phyloP scores from a whole-genome alignment of 2,329 filamentous ascomycete genomes.

The Tolypocladium pustulatum region DNA sequence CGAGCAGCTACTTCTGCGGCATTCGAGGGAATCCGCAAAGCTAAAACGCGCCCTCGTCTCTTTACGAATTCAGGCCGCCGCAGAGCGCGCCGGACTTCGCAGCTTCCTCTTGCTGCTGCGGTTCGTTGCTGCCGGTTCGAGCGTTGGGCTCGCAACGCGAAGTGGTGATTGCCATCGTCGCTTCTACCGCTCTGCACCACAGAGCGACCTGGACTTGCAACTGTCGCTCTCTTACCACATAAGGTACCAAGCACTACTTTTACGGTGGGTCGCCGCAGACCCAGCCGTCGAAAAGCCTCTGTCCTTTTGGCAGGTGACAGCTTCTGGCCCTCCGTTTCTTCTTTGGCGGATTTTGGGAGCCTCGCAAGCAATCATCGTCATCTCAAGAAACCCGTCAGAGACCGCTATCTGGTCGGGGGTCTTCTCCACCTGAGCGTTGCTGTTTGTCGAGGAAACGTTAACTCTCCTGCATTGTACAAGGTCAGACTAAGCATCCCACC shows the following conservation, averaged over 20 bases:
- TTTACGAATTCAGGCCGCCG: neutral
- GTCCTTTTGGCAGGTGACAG: neutral
- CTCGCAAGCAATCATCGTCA: slow-evolving; percentile 1
- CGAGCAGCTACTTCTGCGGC: neutral
- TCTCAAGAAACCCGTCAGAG: neutral
- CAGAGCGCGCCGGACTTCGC: neutral
- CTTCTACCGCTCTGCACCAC: neutral
- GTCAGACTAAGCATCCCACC: neutral
- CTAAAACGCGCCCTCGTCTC: neutral
- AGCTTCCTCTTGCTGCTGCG: neutral
- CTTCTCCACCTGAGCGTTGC: neutral
- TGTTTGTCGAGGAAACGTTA: neutral
- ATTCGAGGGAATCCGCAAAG: neutral
- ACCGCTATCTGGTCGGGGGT: neutral
- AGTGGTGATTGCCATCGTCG: neutral
- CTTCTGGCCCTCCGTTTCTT: neutral
- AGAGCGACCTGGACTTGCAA: neutral
- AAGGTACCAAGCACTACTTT: neutral
- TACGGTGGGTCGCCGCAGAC: neutral
- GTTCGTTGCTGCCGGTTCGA: neutral
- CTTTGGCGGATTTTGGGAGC: slow-evolving; percentile 1
- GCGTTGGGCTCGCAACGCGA: neutral
- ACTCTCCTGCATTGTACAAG: neutral
- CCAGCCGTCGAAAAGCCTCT: neutral
- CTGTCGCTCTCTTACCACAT: neutral